phyloP scores from a whole-genome alignment of 108 stramenopile species.

The Conticribra weissflogii region DNA sequence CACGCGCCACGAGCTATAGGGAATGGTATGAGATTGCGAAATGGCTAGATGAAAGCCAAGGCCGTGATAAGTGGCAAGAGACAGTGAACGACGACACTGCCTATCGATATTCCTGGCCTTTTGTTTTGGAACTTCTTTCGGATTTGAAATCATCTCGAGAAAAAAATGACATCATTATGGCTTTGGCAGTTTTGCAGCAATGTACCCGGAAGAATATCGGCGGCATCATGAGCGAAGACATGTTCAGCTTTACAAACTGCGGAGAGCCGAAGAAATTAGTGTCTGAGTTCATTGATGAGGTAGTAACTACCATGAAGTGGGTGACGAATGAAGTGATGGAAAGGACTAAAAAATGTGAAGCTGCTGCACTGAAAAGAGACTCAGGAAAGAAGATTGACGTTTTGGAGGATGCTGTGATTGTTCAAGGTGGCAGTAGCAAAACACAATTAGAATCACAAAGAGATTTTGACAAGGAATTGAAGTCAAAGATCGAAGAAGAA shows the following conservation, averaged over 20 bases:
- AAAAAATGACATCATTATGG: constrained; percentile 54
- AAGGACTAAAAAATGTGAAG: not conserved
- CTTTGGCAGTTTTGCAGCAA: constrained; percentile 83
- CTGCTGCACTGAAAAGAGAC: not conserved
- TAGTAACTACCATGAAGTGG: constrained; percentile 75
- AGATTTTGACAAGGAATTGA: constrained; percentile 8
- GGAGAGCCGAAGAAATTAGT: constrained; percentile 85
- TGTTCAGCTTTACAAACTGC: constrained; percentile 80
- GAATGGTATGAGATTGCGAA: constrained; percentile 76
- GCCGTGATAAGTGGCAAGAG: constrained; percentile 68
- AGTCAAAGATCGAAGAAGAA: constrained; percentile 12
- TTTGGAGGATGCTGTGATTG: not conserved
- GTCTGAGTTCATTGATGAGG: constrained; percentile 77
- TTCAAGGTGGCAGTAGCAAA: constrained; percentile 7
- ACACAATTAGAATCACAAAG: constrained; percentile 10
- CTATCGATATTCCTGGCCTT: constrained; percentile 82
- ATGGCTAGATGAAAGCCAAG: constrained; percentile 74
- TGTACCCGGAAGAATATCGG: constrained; percentile 92
- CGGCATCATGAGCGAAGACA: constrained; percentile 88
- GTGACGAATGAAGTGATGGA: constrained; percentile 59
- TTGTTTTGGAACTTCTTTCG: constrained; percentile 67
- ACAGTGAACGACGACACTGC: constrained; percentile 60
- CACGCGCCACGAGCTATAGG: constrained; percentile 60
- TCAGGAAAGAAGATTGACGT: not conserved
- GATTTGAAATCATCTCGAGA: constrained; percentile 68